Conservation (phyloP, 2,329 filamentous ascomycete genomes). For the Emydomyces testavorans region DNA sequence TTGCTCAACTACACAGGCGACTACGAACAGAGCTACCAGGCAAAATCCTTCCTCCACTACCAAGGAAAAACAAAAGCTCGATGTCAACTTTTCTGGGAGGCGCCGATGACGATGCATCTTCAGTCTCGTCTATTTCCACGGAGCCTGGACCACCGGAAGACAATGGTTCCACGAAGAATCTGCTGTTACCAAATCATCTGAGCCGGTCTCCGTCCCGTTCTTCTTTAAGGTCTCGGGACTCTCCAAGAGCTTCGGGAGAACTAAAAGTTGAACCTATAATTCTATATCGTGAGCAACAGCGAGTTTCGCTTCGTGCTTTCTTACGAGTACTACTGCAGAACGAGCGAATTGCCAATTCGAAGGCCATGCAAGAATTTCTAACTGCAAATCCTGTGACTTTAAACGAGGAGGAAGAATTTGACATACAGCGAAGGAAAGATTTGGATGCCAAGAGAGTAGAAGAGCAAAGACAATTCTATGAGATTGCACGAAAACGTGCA, state of each 20-base stretch:
- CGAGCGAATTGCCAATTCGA: conserved; percentile 68
- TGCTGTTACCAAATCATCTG: conserved; percentile 17
- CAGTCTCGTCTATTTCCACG: conserved; percentile 69
- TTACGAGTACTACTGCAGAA: conserved; percentile 78
- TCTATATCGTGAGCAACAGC: conserved; percentile 76
- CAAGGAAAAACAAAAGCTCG: conserved; percentile 81
- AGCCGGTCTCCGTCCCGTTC: conserved; percentile 17
- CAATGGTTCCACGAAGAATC: conserved; percentile 25
- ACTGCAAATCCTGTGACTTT: conserved; percentile 59
- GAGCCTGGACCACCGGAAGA: conserved; percentile 42
- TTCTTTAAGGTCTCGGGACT: conserved; percentile 20
- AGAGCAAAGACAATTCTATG: conserved; percentile 89
- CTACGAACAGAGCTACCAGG: conserved; percentile 79
- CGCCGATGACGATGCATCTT: conserved; percentile 60
- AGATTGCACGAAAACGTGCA: conserved; percentile 81
- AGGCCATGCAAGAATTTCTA: conserved; percentile 74
- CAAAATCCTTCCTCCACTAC: conserved; percentile 73
- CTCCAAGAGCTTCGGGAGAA: conserved; percentile 35
- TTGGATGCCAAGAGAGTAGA: conserved; percentile 82
- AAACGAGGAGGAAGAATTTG: conserved; percentile 70
- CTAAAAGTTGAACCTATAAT: conserved; percentile 41
- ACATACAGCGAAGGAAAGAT: conserved; percentile 66
- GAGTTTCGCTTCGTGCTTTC: conserved; percentile 83
- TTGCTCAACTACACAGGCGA: conserved; percentile 64
- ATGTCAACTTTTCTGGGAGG: conserved; percentile 50